Conservation (phyloP, 73 alveolate genomes). For the Uronychia setigera region DNA sequence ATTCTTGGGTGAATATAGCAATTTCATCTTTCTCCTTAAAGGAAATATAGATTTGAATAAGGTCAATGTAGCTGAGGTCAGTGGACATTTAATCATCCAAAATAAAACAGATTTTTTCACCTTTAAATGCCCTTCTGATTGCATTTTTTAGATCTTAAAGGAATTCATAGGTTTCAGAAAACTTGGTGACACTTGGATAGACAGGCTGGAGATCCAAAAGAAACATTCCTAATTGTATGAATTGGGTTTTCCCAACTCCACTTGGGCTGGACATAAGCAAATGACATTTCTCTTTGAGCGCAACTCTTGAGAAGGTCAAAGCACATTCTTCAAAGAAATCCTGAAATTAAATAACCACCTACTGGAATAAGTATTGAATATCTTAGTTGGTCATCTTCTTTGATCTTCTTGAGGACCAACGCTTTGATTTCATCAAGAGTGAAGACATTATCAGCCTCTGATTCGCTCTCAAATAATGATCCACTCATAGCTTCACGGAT, state of each 20-base stretch:
- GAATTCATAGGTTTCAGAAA: slow-evolving; percentile 27
- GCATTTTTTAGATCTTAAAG: slow-evolving; percentile 24
- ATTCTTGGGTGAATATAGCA: neutral
- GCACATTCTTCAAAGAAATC: slow-evolving; percentile 43
- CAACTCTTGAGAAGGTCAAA: slow-evolving; percentile 7
- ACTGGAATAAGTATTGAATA: slow-evolving; percentile 14
- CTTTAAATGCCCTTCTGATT: slow-evolving; percentile 9
- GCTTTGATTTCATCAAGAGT: slow-evolving; percentile 8
- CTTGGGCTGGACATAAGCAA: slow-evolving; percentile 18
- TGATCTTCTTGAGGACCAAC: slow-evolving; percentile 23
- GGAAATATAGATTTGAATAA: slow-evolving; percentile 8
- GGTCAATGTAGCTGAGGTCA: slow-evolving; percentile 40
- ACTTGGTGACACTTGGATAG: slow-evolving; percentile 17
- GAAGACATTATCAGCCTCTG: neutral
- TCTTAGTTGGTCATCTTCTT: slow-evolving; percentile 20
- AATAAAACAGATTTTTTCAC: neutral
- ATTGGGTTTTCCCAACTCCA: slow-evolving; percentile 27
- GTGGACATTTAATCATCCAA: slow-evolving; percentile 18
- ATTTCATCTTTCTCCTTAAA: neutral
- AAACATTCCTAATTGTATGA: slow-evolving; percentile 24
- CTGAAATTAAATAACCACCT: slow-evolving; percentile 28
- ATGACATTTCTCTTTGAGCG: slow-evolving; percentile 40
- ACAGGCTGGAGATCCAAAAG: slow-evolving; percentile 23
- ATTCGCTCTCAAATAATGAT: neutral
- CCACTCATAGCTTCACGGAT: neutral